Percentiles rank a stretch among this genome's conserved stretches.
phyloP scores from a whole-genome alignment of 1,284 basidiomycete species.

The Heterobasidion occidentale region DNA sequence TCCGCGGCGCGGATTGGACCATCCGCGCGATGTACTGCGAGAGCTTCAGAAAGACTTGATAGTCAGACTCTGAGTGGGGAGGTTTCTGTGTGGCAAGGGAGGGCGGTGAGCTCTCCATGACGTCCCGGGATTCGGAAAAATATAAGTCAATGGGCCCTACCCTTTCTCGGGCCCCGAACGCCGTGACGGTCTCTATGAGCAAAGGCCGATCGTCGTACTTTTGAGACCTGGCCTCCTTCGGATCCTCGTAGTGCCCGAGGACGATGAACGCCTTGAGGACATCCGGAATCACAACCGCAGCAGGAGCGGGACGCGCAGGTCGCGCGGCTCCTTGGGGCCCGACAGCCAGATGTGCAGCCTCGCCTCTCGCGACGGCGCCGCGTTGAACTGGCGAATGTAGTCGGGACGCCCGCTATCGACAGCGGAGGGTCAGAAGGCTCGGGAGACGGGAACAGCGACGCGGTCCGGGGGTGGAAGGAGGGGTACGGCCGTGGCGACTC shows the following conservation, averaged over 20 bases:
- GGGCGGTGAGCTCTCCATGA: not conserved
- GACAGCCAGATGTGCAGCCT: constrained; percentile 9
- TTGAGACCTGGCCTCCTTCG: constrained; percentile 1
- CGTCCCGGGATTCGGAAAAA: not conserved
- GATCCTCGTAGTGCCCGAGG: constrained; percentile 7
- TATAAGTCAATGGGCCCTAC: constrained; percentile 24
- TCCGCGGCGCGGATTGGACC: constrained; percentile 43
- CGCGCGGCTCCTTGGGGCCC: constrained; percentile 1
- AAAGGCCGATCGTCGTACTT: constrained; percentile 17
- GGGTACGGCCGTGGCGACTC: constrained; percentile 13
- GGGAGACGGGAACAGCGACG: constrained; percentile 9
- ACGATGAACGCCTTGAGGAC: constrained; percentile 11
- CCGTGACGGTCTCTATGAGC: constrained; percentile 49
- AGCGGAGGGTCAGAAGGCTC: not conserved
- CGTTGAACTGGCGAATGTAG: constrained; percentile 11
- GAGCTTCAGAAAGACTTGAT: constrained; percentile 50
- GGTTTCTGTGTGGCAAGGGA: constrained; percentile 35
- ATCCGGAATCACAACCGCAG: constrained; percentile 13
- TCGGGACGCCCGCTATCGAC: constrained; percentile 5
- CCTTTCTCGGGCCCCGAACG: constrained; percentile 62
- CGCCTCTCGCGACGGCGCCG: constrained; percentile 6
- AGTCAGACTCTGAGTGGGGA: constrained; percentile 62
- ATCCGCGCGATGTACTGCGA: constrained; percentile 57
- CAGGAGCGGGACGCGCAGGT: constrained; percentile 6
- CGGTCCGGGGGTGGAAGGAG: constrained; percentile 6